Evolutionary conservation across 768 basidiomycete genomes (phyloP).

Genomic region (Neoboletus subvelutipes): DNA sequence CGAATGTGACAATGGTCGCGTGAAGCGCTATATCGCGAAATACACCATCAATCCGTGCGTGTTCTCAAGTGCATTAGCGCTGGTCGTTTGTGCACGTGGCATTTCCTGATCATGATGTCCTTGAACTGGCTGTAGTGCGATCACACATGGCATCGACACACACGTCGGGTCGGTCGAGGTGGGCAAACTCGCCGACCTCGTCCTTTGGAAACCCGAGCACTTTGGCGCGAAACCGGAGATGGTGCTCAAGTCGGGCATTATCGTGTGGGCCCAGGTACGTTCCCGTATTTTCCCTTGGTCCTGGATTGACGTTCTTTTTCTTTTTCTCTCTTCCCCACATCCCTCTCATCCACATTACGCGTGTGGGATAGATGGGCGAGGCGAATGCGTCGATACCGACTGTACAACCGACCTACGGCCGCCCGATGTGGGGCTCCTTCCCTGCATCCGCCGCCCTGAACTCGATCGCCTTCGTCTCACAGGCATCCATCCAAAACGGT

Average conservation of each 20-base stretch:
- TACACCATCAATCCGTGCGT: conserved; percentile 96
- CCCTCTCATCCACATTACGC: background rate
- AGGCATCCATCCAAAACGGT: conserved; percentile 60
- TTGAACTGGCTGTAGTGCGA: conserved; percentile 50
- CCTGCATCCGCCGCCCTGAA: conserved; percentile 77
- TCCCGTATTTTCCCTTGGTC: background rate
- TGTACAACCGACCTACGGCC: conserved; percentile 82
- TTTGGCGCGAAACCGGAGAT: conserved; percentile 93
- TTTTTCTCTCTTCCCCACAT: background rate
- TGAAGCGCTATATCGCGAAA: conserved; percentile 94
- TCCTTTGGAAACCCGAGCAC: conserved; percentile 92
- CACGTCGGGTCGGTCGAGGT: conserved; percentile 80
- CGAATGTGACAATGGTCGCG: conserved; percentile 72
- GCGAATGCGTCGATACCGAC: conserved; percentile 96
- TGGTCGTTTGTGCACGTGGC: background rate
- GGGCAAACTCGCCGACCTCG: conserved; percentile 89
- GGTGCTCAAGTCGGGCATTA: conserved; percentile 94
- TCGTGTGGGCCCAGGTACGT: conserved; percentile 82
- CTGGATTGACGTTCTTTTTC: background rate
- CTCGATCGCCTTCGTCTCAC: conserved; percentile 85
- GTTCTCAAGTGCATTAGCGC: too few relatives aligned
- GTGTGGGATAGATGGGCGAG: conserved; percentile 72
- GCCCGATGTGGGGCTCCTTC: conserved; percentile 93
- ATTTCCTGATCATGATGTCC: background rate
- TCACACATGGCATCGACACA: conserved; percentile 90